Evolutionary conservation across 2,329 filamentous ascomycete species (phyloP), one percentile per base, ranked within the genome.

Genomic region (Sphaerulina vaccinii): DNA sequence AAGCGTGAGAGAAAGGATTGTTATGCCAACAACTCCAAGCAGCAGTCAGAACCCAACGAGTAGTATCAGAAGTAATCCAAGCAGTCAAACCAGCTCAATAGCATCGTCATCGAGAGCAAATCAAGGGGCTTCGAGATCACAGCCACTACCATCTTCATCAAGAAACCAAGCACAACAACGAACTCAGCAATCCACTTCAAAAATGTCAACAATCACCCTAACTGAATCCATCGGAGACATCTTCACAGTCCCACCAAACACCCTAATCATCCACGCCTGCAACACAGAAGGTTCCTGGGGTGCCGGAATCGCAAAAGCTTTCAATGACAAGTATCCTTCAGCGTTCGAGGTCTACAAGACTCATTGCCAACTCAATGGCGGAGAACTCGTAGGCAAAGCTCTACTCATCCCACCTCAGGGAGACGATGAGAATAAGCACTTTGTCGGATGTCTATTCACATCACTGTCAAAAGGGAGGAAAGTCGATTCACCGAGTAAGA

Each of bases 401-500:
- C 69, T 81, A 1, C 65, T 84, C 2, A 83, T 84, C 21, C 72
- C 77, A 3, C 79, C 80, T 1, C 71, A 73, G 15, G 50, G 55
- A 3, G 69, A 65, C 1, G 59, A 49, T 4, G 10, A 51, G 4
- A 48, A 43, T 5, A 29, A 52, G 10, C 78, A 81, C 49, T 84
- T 78, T 74, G 74, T 85, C 21, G 76, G 78, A 0, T 84, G 81
- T 56, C 65, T 85, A 0, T 84, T 84, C 56, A 84, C 81, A 0
- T 81, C 78, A 2, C 62, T 66, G 2, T 66, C 67, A 2, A 79
- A 74, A 52, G 81, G 81, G 0, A 68, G 64, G 36, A 63, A 54
- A 5, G 75, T 71, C 21, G 76, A 77, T 50, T 52, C 68, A 0
- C 68, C 70, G 1, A 62, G 66, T 0, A 59, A 64, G 11, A 82